phyloP scores from a whole-genome alignment of 2,329 filamentous ascomycete genomes.

The Helicocarpus griseus region DNA sequence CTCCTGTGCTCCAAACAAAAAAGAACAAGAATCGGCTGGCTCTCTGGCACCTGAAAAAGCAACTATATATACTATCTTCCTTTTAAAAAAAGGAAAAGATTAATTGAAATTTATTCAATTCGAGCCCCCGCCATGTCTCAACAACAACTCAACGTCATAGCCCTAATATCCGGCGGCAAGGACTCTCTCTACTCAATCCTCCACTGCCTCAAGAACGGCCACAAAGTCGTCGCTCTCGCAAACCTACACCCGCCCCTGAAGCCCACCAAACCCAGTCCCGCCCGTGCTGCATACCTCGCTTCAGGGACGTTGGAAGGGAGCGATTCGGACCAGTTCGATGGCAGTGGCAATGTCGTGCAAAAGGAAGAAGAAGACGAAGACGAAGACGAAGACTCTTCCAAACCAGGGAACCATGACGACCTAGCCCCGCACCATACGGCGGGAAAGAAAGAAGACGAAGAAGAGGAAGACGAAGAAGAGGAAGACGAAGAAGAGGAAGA shows the following conservation, averaged over 20 bases:
- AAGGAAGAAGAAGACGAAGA: constrained; percentile 18
- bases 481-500: constrained; percentile 35
- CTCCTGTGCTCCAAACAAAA: too few relatives aligned
- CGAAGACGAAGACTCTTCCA: too few relatives aligned
- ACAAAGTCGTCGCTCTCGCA: constrained; percentile 75
- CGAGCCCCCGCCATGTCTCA: constrained; percentile 5
- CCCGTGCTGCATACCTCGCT: neutral
- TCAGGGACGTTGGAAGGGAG: constrained; percentile 8
- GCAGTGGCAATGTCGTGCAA: constrained; percentile 24
- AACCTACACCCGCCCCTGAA: constrained; percentile 62
- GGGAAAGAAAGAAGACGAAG: constrained; percentile 12
- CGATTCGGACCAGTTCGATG: too few relatives aligned
- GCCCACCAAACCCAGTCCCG: neutral
- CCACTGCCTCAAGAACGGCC: constrained; percentile 79
- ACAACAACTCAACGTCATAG: constrained; percentile 61
- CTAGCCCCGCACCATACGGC: too few relatives aligned
- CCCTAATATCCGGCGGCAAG: constrained; percentile 89
- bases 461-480: constrained; percentile 24
- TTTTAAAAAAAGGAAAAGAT: neutral
- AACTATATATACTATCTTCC: too few relatives aligned
- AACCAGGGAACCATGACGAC: too few relatives aligned
- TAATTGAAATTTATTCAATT: neutral
- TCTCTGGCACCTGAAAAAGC: too few relatives aligned
- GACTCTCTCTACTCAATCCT: constrained; percentile 91
- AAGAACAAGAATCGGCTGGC: too few relatives aligned